Evolutionary conservation across 768 basidiomycete species (phyloP).

Genomic region (Symmetrospora coprosmae): DNA sequence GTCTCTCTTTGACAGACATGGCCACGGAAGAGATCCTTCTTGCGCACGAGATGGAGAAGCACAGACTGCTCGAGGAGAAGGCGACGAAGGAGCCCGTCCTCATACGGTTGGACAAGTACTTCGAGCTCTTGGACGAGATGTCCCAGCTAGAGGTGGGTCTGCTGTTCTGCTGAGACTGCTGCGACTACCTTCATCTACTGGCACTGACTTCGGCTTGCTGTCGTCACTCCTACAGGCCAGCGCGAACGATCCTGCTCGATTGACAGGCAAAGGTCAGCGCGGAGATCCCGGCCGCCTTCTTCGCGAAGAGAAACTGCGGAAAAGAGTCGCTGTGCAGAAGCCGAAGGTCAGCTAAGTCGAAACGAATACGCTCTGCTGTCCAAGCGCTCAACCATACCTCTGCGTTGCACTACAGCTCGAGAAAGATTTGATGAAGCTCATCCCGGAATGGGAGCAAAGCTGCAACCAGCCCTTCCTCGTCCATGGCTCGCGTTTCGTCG

Average conservation of each 20-base stretch:
- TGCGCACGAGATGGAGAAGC: conserved; percentile 74
- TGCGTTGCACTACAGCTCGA: conserved; percentile 50
- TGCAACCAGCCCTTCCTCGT: conserved; percentile 64
- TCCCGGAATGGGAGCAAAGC: conserved; percentile 76
- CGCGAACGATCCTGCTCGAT: conserved; percentile 63
- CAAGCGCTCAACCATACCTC: not conserved
- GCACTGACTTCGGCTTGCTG: not conserved
- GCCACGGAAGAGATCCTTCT: conserved; percentile 42
- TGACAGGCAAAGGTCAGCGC: conserved; percentile 63
- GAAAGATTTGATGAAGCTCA: conserved; percentile 59
- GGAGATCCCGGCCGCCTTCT: conserved; percentile 66
- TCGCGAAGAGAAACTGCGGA: conserved; percentile 93
- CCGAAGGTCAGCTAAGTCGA: conserved; percentile 54
- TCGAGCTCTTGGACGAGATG: conserved; percentile 77
- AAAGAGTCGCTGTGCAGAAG: conserved; percentile 80
- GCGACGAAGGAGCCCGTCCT: conserved; percentile 62
- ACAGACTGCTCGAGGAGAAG: conserved; percentile 75
- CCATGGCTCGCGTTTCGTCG: conserved; percentile 65
- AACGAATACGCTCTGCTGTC: not conserved
- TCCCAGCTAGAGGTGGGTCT: conserved; percentile 54
- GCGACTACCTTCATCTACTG: too few species aligned
- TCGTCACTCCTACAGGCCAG: conserved; percentile 44
- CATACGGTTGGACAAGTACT: conserved; percentile 66
- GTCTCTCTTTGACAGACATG: conserved; percentile 6
- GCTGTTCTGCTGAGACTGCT: not conserved